These are phyloP conservation scores for Penicillium cataractarum DNA, from an alignment of 495 filamentous ascomycete species.

Conservation along the genomic window DNA sequence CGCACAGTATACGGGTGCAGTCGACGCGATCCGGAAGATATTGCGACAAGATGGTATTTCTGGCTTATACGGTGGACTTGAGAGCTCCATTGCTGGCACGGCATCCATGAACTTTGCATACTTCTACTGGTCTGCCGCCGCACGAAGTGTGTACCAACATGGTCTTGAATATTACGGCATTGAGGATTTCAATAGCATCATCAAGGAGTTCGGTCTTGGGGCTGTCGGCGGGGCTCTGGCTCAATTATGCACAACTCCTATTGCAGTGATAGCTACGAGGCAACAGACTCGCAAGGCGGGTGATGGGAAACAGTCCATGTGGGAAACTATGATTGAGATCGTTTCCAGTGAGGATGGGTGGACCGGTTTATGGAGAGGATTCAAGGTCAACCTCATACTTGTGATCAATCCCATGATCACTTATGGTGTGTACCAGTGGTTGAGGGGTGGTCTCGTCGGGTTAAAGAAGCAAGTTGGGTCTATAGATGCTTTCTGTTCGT, in stretches of 20 bases:
- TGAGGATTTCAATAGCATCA: constrained; percentile 13
- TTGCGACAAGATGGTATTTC: constrained; percentile 17
- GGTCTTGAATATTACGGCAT: constrained; percentile 2
- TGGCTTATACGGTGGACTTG: constrained; percentile 19
- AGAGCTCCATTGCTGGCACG: constrained; percentile 20
- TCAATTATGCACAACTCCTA: constrained; percentile 86
- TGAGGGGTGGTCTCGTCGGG: constrained; percentile 71
- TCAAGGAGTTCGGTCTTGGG: constrained; percentile 57
- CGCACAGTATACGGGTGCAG: constrained; percentile 1
- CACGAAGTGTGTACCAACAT: constrained; percentile 10
- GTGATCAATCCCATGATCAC: constrained; percentile 92
- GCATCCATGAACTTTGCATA: constrained; percentile 28
- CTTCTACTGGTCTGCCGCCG: constrained; percentile 24
- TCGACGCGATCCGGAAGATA: constrained; percentile 8
- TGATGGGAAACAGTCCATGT: constrained; percentile 70
- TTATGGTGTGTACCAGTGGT: constrained; percentile 86
- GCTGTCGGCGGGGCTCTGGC: constrained; percentile 82
- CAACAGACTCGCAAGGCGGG: constrained; percentile 77
- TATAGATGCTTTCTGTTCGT: constrained; percentile 79
- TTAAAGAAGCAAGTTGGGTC: constrained; percentile 67
- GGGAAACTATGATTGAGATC: constrained; percentile 80
- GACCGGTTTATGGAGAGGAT: constrained; percentile 67
- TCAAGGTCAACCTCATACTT: constrained; percentile 50
- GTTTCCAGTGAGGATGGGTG: constrained; percentile 79
- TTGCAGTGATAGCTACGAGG: constrained; percentile 86